These are phyloP conservation scores for Sutorius eximius DNA, from an alignment of 1,284 basidiomycete species.

Conservation along the genomic window DNA sequence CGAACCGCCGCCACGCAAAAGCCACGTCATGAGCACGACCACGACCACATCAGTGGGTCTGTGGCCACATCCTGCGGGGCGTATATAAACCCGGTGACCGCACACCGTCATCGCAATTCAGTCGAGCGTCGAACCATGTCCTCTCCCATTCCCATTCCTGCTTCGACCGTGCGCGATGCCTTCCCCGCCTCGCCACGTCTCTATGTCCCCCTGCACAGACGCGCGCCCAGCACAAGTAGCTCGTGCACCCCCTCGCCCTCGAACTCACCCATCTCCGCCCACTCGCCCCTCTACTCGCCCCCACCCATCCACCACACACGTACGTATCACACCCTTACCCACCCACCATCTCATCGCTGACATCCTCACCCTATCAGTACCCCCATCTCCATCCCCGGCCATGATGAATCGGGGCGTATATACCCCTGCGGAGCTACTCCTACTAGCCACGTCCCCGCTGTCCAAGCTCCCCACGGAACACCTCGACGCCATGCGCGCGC, in stretches of 20 bases:
- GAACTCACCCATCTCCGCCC: conserved; percentile 3
- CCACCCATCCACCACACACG: conserved; percentile 1
- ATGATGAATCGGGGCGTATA: conserved; percentile 20
- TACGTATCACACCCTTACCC: conserved; percentile 10
- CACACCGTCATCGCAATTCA: neutral
- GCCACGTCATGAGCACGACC: neutral
- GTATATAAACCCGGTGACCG: conserved; percentile 19
- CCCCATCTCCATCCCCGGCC: neutral
- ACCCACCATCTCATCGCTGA: neutral
- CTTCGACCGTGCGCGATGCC: neutral
- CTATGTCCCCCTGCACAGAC: conserved; percentile 31
- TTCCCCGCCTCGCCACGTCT: conserved; percentile 6
- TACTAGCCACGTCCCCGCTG: conserved; percentile 26
- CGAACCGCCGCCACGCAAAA: neutral
- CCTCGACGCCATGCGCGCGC: conserved; percentile 9
- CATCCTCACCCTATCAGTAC: neutral
- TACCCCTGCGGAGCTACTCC: conserved; percentile 26
- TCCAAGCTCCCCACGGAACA: conserved; percentile 3
- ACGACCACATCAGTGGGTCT: neutral
- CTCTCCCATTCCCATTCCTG: conserved; percentile 11
- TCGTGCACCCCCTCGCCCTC: conserved; percentile 11
- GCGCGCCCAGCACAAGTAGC: conserved; percentile 10
- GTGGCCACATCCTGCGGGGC: neutral
- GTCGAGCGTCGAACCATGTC: conserved; percentile 15
- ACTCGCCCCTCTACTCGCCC: neutral